Evolutionary conservation across 2,329 filamentous ascomycete species (phyloP).

Genomic region (Cladophialophora psammophila): DNA sequence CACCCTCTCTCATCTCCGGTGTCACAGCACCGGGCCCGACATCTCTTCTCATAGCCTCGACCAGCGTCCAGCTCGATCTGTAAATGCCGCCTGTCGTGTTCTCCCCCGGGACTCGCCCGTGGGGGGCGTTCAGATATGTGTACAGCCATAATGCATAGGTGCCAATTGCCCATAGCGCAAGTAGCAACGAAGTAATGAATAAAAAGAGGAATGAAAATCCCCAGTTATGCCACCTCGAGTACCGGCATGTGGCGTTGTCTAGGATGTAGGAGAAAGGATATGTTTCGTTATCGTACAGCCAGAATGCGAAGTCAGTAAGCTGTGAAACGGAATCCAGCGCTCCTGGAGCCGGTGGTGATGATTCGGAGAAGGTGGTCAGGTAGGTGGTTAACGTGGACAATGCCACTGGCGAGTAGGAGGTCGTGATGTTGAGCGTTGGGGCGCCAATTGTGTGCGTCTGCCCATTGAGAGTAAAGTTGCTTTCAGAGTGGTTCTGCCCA

Average conservation of each 20-base stretch:
- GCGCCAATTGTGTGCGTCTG: conserved; percentile 23
- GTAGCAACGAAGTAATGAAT: conserved; percentile 44
- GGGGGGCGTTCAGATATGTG: conserved; percentile 41
- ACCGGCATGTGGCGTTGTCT: conserved; percentile 29
- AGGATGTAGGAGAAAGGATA: conserved; percentile 30
- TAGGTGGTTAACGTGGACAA: conserved; percentile 23
- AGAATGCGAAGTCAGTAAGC: conserved; percentile 26
- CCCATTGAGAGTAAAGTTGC: conserved; percentile 26
- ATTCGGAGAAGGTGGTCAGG: conserved; percentile 21
- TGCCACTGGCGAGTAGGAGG: conserved; percentile 22
- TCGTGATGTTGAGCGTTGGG: conserved; percentile 33
- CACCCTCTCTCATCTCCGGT: conserved; percentile 23
- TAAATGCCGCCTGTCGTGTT: conserved; percentile 44
- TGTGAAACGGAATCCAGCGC: conserved; percentile 14
- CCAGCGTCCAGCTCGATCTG: conserved; percentile 36
- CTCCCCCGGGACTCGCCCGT: not conserved
- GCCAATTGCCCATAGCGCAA: conserved; percentile 44
- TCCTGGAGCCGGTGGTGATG: conserved; percentile 9
- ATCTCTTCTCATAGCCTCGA: conserved; percentile 32
- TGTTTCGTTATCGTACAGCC: conserved; percentile 31
- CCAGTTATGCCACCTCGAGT: conserved; percentile 44
- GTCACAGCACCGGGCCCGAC: conserved; percentile 29
- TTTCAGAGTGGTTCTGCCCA: conserved; percentile 8
- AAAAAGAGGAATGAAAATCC: conserved; percentile 48
- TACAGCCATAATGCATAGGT: conserved; percentile 50